Percentiles rank a stretch among this genome's conserved stretches.
These are phyloP conservation scores for Guillardia theta DNA, from an alignment of 78 protist genomes.

Conservation along the genomic window DNA sequence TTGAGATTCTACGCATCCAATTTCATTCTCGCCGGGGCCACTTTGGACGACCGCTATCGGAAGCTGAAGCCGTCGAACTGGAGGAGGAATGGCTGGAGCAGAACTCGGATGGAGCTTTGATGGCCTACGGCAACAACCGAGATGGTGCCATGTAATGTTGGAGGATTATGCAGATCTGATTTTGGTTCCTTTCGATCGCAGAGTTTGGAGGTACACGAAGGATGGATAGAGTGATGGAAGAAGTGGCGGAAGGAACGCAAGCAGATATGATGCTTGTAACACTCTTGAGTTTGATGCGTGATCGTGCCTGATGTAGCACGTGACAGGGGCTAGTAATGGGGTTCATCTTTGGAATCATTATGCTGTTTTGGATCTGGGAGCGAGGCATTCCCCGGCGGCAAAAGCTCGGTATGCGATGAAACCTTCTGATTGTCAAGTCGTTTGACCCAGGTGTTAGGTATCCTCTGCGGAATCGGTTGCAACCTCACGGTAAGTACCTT, in stretches of 20 bases:
- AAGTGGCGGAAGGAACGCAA: not conserved
- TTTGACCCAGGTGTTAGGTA: no score
- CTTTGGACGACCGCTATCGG: not conserved
- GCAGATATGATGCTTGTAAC: not conserved
- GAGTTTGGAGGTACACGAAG: no score
- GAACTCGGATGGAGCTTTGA: no score
- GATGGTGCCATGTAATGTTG: no score
- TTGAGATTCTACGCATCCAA: not conserved
- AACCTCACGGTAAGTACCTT: slow-evolving; percentile 14
- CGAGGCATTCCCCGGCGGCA: not conserved
- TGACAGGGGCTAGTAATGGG: not conserved
- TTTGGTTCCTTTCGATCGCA: no score
- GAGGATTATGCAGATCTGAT: no score
- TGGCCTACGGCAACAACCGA: no score
- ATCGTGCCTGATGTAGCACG: no score
- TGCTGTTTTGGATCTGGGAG: slow-evolving; percentile 6
- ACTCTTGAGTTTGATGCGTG: no score
- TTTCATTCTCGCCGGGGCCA: not conserved
- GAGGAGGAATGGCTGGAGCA: slow-evolving; percentile 22
- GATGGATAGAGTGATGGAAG: not conserved
- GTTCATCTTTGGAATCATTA: not conserved
- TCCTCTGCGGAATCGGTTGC: not conserved
- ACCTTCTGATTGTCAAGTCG: no score
- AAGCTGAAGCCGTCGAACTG: not conserved
- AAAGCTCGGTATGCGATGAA: no score